These are phyloP conservation scores for Omphalea diandra DNA, from an alignment of 441 rosid species.

Conservation along the genomic window DNA sequence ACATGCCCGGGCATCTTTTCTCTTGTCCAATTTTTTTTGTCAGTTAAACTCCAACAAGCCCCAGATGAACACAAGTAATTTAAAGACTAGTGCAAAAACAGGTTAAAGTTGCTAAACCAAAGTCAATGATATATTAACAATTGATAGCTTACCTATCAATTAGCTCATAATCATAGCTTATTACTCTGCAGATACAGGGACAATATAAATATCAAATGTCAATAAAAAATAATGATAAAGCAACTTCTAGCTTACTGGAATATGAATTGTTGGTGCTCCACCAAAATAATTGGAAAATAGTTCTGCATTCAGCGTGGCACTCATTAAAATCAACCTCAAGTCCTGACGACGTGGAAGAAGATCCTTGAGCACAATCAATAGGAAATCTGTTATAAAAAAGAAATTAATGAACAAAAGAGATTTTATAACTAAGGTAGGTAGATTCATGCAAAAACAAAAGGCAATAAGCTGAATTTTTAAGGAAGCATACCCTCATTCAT, in stretches of 20 bases:
- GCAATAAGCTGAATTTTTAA: slow-evolving; percentile 13
- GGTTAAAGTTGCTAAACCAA: not conserved
- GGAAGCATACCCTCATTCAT: slow-evolving; percentile 89
- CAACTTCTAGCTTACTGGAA: slow-evolving; percentile 61
- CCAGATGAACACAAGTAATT: not conserved
- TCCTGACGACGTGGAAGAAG: slow-evolving; percentile 95
- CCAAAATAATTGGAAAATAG: slow-evolving; percentile 87
- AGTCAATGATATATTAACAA: not conserved
- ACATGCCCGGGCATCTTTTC: not conserved
- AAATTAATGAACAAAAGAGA: slow-evolving; percentile 3
- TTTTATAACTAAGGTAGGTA: not conserved
- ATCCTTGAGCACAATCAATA: slow-evolving; percentile 91
- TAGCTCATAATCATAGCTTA: not conserved
- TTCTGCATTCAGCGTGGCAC: slow-evolving; percentile 97
- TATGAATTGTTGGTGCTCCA: slow-evolving; percentile 87
- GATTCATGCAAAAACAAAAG: not conserved
- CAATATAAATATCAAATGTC: slow-evolving; percentile 2
- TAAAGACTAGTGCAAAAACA: not conserved
- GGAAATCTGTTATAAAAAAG: slow-evolving; percentile 60
- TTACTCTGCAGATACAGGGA: slow-evolving; percentile 8
- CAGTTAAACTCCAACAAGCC: not conserved
- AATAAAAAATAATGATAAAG: slow-evolving; percentile 16
- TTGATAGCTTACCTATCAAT: slow-evolving; percentile 6
- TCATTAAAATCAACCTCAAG: slow-evolving; percentile 93
- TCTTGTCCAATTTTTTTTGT: not conserved